These are phyloP conservation scores for Spergularia bocconei DNA, from an alignment of 148 eudicot genomes.

Conservation along the genomic window DNA sequence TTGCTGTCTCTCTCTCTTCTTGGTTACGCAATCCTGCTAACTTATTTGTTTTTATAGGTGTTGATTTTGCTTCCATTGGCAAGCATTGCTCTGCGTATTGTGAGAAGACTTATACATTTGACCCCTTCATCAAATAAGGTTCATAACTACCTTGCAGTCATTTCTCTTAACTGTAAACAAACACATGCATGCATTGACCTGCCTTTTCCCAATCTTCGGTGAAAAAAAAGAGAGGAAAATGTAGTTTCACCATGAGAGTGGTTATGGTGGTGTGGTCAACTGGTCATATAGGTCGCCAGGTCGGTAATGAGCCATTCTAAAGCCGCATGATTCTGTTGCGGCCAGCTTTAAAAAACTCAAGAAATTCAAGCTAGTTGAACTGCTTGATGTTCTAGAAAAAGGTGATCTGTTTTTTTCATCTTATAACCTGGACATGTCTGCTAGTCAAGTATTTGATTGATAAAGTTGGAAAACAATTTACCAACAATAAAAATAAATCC, in stretches of 20 bases:
- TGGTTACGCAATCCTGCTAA: slow-evolving; percentile 1
- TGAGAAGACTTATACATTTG: slow-evolving; percentile 74
- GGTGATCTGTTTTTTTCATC: too few species aligned
- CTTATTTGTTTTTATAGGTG: slow-evolving; percentile 45
- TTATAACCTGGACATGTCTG: too few species aligned
- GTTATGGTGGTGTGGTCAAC: too few species aligned
- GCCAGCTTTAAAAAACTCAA: too few species aligned
- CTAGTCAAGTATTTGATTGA: too few species aligned
- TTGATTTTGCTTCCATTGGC: slow-evolving; percentile 78
- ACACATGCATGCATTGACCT: background rate
- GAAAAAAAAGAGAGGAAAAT: background rate
- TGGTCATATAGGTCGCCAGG: too few species aligned
- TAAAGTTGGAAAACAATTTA: too few species aligned
- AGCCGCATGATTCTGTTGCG: too few species aligned
- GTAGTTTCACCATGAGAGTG: background rate
- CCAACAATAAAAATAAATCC: too few species aligned
- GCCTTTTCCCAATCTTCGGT: background rate
- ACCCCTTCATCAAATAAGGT: slow-evolving; percentile 78
- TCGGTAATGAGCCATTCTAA: too few species aligned
- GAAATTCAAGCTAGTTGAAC: too few species aligned
- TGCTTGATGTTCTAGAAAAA: too few species aligned
- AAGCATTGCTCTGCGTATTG: slow-evolving; percentile 76
- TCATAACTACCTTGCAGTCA: slow-evolving; percentile 11
- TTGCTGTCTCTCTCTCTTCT: background rate
- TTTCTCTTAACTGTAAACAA: slow-evolving; percentile 4